Evolutionary conservation across 257 asterid genomes (phyloP).

Genomic region (Capsicum pubescens): DNA sequence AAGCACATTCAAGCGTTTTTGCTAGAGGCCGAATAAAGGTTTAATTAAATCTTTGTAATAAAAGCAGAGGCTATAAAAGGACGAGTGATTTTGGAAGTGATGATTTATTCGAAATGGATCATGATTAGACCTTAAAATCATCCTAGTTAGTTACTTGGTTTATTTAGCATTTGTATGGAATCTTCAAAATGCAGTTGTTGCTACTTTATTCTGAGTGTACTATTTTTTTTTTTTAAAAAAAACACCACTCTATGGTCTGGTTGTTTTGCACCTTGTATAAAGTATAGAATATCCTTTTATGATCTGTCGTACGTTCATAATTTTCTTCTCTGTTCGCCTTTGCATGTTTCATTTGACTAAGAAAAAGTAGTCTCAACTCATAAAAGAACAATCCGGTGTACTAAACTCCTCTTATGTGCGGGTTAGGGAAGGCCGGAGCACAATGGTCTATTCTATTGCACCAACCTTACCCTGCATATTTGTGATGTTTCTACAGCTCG

Average conservation of each 20-base stretch:
- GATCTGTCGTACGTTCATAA: neutral
- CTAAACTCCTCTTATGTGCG: no score
- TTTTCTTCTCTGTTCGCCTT: neutral
- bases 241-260: neutral
- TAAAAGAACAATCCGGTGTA: no score
- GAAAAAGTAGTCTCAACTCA: neutral
- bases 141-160: neutral
- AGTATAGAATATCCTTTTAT: neutral
- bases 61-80: conserved; percentile 13
- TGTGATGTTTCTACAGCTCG: no score
- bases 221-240: neutral
- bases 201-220: conserved; percentile 1
- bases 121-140: conserved; percentile 9
- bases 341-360: neutral
- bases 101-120: conserved; percentile 22
- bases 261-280: neutral
- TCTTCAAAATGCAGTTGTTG: neutral
- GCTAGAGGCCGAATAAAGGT: neutral
- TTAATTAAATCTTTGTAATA: neutral
- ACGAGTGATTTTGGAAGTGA: neutral
- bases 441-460: no score
- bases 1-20: neutral
- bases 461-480: no score
- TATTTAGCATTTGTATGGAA: neutral
- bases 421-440: no score